Conservation (phyloP, 148 eudicot genomes). For the Limonium bicolor region DNA sequence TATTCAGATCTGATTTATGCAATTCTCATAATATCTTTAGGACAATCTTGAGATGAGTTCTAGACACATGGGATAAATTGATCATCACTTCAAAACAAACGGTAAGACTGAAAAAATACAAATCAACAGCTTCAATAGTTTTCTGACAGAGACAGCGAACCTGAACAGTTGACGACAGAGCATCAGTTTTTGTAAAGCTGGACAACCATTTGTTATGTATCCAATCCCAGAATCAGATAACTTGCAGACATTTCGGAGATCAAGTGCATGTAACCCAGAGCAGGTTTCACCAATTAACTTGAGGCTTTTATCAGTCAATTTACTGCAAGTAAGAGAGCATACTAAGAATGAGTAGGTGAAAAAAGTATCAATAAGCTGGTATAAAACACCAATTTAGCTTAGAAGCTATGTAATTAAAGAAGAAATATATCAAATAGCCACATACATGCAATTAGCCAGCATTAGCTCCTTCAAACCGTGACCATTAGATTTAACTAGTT, state of each 20-base stretch:
- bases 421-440: slow-evolving; percentile 4
- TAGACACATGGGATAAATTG: not conserved
- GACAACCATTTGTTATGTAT: slow-evolving; percentile 73
- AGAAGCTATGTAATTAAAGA: no score
- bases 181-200: slow-evolving; percentile 26
- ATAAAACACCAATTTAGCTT: no score
- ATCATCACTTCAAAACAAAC: not conserved
- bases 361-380: no score
- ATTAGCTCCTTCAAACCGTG: slow-evolving; percentile 57
- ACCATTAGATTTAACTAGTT: slow-evolving; percentile 34
- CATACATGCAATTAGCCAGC: slow-evolving; percentile 64
- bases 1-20: no score
- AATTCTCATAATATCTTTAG: no score
- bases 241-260: slow-evolving; percentile 39
- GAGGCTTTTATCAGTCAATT: slow-evolving; percentile 54
- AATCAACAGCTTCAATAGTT: slow-evolving; percentile 1
- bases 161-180: slow-evolving; percentile 64
- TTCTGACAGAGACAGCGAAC: slow-evolving; percentile 32
- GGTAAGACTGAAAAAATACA: not conserved
- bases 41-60: no score
- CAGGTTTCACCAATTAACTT: slow-evolving; percentile 53
- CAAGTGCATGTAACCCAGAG: slow-evolving; percentile 40
- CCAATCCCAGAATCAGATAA: slow-evolving; percentile 60
- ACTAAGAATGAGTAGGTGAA: not conserved
- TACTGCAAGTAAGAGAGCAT: slow-evolving; percentile 36